These are phyloP conservation scores for Arachis stenosperma DNA, from an alignment of 306 rosid genomes.

Conservation along the genomic window DNA sequence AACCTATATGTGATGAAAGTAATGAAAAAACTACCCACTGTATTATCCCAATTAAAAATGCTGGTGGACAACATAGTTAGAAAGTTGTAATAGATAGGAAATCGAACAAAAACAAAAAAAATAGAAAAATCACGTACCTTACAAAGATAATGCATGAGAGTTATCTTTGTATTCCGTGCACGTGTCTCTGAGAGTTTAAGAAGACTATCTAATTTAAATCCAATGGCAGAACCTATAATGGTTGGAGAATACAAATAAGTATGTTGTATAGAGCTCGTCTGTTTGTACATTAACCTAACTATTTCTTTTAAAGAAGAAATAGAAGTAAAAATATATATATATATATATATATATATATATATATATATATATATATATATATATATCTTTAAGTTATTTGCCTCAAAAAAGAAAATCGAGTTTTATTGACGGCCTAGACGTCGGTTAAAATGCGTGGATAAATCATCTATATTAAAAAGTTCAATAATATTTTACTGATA, in stretches of 20 bases:
- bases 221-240: conserved; percentile 63
- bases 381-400: too few species aligned
- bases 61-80: neutral
- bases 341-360: too few species aligned
- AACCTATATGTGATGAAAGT: conserved; percentile 53
- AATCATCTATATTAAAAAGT: too few species aligned
- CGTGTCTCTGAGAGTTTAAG: conserved; percentile 72
- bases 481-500: too few species aligned
- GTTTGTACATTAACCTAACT: too few species aligned
- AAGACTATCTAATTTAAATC: conserved; percentile 72
- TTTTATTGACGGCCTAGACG: too few species aligned
- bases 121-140: conserved; percentile 50
- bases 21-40: conserved; percentile 16
- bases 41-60: neutral
- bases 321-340: too few species aligned
- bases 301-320: too few species aligned
- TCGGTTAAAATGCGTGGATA: too few species aligned
- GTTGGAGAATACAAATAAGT: neutral
- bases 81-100: neutral
- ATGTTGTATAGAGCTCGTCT: too few species aligned
- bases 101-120: neutral
- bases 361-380: too few species aligned
- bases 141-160: conserved; percentile 76
- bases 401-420: too few species aligned
- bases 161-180: conserved; percentile 64